Evolutionary conservation across 2,329 filamentous ascomycete genomes (phyloP).

Genomic region (Blastomyces emzantsi): DNA sequence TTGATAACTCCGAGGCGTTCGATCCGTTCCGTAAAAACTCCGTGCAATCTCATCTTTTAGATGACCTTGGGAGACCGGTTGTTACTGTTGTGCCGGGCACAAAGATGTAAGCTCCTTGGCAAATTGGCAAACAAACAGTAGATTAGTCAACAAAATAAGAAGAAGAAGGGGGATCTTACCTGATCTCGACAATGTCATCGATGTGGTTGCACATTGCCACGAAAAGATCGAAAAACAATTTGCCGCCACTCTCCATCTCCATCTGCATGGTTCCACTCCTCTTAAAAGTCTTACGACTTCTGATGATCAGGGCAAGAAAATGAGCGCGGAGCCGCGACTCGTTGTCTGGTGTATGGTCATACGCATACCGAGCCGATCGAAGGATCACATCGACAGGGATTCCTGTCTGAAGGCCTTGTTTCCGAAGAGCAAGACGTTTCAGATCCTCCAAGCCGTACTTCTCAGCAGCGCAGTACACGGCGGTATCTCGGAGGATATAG

Average conservation of each 20-base stretch:
- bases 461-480: conserved; percentile 87
- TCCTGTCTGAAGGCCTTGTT: conserved; percentile 87
- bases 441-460: conserved; percentile 86
- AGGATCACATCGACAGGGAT: conserved; percentile 89
- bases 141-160: conserved; percentile 14
- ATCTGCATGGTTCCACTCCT: conserved; percentile 97
- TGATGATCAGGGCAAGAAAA: conserved; percentile 94
- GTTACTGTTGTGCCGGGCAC: conserved; percentile 31
- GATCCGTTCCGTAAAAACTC: conserved; percentile 26
- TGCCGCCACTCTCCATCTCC: conserved; percentile 92
- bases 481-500: conserved; percentile 80
- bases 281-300: conserved; percentile 96
- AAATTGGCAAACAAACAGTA: conserved; percentile 10
- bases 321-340: conserved; percentile 91
- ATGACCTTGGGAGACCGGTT: conserved; percentile 47
- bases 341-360: conserved; percentile 86
- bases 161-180: conserved; percentile 44
- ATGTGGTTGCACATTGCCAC: conserved; percentile 98
- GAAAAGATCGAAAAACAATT: conserved; percentile 97
- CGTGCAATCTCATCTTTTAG: conserved; percentile 30
- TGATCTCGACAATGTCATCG: conserved; percentile 86
- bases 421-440: conserved; percentile 82
- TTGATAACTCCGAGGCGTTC: conserved; percentile 28
- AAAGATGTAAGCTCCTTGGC: conserved; percentile 18
- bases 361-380: conserved; percentile 87